phyloP scores from a whole-genome alignment of 2,329 filamentous ascomycete species.

The Leptosphaerulina australis region DNA sequence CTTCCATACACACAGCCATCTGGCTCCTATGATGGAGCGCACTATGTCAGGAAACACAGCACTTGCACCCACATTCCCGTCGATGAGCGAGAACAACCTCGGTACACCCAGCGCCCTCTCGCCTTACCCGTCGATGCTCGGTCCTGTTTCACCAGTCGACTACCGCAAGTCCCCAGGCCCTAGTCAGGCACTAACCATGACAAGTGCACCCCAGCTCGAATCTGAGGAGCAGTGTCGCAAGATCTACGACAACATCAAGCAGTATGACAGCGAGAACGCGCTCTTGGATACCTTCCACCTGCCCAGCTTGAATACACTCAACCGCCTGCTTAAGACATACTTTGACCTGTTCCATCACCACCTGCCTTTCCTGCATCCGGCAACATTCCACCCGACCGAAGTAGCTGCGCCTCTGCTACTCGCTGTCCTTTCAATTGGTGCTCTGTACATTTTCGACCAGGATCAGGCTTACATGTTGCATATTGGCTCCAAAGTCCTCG shows the following conservation, averaged over 20 bases:
- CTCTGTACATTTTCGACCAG: constrained; percentile 94
- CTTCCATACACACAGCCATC: constrained; percentile 64
- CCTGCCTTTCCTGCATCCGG: constrained; percentile 90
- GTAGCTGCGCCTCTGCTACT: constrained; percentile 83
- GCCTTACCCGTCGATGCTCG: constrained; percentile 71
- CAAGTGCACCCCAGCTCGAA: constrained; percentile 77
- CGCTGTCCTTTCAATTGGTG: constrained; percentile 91
- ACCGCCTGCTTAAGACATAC: constrained; percentile 93
- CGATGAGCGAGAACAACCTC: constrained; percentile 72
- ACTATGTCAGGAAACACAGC: constrained; percentile 64
- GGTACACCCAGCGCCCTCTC: constrained; percentile 76
- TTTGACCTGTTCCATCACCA: constrained; percentile 98
- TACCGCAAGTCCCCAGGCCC: constrained; percentile 73
- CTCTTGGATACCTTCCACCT: constrained; percentile 90
- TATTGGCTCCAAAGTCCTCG: constrained; percentile 94
- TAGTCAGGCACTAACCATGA: constrained; percentile 66
- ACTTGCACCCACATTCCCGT: constrained; percentile 69
- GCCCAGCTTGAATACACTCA: constrained; percentile 78
- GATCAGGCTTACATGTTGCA: constrained; percentile 97
- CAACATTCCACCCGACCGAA: constrained; percentile 82
- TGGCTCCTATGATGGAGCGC: constrained; percentile 73
- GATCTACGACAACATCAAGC: constrained; percentile 85
- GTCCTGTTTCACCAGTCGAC: constrained; percentile 71
- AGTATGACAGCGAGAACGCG: constrained; percentile 77
- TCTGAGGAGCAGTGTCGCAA: constrained; percentile 83